A percentile compares a stretch with the other conserved stretches of the same genome.
phyloP scores from a whole-genome alignment of 2,329 filamentous ascomycete species.

The Dichotomopilus funicola region DNA sequence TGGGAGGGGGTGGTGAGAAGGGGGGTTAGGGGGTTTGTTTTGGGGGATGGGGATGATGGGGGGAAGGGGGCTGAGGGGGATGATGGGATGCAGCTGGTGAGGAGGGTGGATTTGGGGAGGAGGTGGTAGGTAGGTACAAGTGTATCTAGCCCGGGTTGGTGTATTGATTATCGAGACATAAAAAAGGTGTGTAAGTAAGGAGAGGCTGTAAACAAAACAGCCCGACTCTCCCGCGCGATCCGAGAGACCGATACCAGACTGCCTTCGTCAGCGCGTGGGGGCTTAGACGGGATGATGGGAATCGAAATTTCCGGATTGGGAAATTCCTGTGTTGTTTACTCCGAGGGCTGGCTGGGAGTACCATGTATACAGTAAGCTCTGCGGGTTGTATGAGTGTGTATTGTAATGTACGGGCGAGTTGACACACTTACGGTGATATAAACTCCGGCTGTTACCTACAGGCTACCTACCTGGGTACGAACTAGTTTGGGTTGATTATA shows the following conservation, averaged over 20 bases:
- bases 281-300: constrained; percentile 7
- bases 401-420: too few relatives aligned
- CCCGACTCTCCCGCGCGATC: too few relatives aligned
- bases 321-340: not conserved
- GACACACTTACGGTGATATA: too few relatives aligned
- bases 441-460: too few relatives aligned
- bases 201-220: too few relatives aligned
- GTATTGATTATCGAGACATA: not conserved
- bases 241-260: too few relatives aligned
- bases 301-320: not conserved
- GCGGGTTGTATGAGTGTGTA: too few relatives aligned
- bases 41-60: constrained; percentile 40
- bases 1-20: constrained; percentile 67
- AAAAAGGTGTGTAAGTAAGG: too few relatives aligned
- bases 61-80: constrained; percentile 13
- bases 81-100: constrained; percentile 46
- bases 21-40: constrained; percentile 59
- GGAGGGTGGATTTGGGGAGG: constrained; percentile 47
- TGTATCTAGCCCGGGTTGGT: too few relatives aligned
- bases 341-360: not conserved
- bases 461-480: too few relatives aligned
- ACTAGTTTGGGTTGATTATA: too few relatives aligned
- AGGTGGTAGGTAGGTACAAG: constrained; percentile 27
- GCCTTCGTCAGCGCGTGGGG: too few relatives aligned
- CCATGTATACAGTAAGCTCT: not conserved